A percentile compares a stretch with the other conserved stretches of the same genome.
Evolutionary conservation across 345 rosid species (phyloP).

Genomic region (Lenwebbia sp.): DNA sequence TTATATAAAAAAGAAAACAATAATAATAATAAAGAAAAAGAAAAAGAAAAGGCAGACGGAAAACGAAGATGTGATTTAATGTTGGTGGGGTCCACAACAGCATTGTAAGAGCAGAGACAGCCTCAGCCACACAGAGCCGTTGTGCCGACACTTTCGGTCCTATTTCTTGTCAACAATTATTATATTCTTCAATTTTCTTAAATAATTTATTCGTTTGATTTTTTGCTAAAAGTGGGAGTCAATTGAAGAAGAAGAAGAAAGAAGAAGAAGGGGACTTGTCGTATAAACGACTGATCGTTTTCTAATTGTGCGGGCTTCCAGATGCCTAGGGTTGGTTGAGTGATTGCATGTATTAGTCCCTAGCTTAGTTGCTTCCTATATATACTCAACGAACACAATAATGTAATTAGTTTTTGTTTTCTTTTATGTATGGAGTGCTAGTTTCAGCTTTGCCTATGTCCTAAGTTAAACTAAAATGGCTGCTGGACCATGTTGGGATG

Average conservation of each 20-base stretch:
- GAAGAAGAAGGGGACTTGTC: background rate
- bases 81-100: background rate
- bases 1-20: background rate
- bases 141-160: background rate
- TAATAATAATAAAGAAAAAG: background rate
- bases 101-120: background rate
- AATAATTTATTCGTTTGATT: background rate
- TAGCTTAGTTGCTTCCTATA: background rate
- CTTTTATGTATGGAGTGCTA: background rate
- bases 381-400: background rate
- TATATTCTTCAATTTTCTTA: background rate
- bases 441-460: background rate
- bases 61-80: background rate
- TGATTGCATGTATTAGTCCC: background rate
- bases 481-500: background rate
- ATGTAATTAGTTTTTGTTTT: background rate
- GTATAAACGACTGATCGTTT: background rate
- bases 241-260: too few relatives aligned
- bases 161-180: background rate
- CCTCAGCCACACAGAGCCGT: background rate
- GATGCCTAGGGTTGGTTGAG: background rate
- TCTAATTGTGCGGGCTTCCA: background rate
- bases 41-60: background rate
- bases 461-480: background rate
- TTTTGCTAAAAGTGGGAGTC: background rate